Conservation (phyloP, 495 filamentous ascomycete species). For the Penicillium salamii region DNA sequence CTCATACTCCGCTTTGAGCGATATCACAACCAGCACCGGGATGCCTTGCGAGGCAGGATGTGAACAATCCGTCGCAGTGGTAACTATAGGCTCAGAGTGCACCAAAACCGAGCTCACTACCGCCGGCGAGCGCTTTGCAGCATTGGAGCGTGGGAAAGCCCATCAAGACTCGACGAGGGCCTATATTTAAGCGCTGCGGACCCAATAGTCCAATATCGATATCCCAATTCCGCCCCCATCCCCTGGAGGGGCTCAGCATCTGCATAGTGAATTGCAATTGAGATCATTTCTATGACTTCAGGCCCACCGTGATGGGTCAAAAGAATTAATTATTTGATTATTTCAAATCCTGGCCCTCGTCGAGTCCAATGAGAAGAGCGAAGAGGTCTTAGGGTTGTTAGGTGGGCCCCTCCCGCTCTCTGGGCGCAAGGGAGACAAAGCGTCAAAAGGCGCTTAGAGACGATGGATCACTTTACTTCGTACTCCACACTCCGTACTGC, state of each 20-base stretch:
- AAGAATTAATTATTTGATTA: neutral
- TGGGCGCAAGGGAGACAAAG: conserved; percentile 5
- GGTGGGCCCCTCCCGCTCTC: neutral
- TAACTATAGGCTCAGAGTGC: conserved; percentile 41
- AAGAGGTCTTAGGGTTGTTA: neutral
- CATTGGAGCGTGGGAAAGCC: conserved; percentile 26
- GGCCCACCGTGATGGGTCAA: conserved; percentile 2
- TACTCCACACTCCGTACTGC: too few relatives aligned
- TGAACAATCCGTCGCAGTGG: conserved; percentile 23
- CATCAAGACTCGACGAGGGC: conserved; percentile 34
- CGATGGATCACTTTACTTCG: neutral
- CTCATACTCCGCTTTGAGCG: conserved; percentile 17
- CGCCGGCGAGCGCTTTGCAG: conserved; percentile 37
- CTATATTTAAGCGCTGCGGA: conserved; percentile 43
- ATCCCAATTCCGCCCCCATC: conserved; percentile 25
- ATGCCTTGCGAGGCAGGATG: conserved; percentile 41
- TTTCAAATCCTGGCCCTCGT: neutral
- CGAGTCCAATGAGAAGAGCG: neutral
- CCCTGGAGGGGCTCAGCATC: conserved; percentile 26
- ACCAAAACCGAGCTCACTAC: conserved; percentile 28
- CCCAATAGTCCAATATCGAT: conserved; percentile 21
- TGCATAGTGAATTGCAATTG: conserved; percentile 19
- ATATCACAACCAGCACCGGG: conserved; percentile 31
- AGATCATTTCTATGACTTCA: conserved; percentile 2
- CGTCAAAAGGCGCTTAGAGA: conserved; percentile 5